phyloP scores from a whole-genome alignment of 768 basidiomycete species.

The Amyloporia xantha region DNA sequence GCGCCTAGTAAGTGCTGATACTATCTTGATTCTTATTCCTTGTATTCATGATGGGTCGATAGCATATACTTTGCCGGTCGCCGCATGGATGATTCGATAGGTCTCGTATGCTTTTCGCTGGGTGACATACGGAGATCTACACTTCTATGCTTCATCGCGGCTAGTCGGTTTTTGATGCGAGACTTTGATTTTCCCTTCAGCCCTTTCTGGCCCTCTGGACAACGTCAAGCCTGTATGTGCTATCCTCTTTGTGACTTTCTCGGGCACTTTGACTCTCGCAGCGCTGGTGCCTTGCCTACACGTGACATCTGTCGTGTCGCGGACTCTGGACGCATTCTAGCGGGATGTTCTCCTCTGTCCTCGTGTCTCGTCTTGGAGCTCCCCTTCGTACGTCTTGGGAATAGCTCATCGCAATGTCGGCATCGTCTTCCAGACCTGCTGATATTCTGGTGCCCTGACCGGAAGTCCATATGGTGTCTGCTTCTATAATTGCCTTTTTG shows the following conservation, averaged over 20 bases:
- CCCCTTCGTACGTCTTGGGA: neutral
- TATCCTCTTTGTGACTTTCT: neutral
- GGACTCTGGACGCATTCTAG: neutral
- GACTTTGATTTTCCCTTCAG: too few relatives aligned
- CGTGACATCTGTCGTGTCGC: neutral
- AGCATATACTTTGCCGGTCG: too few relatives aligned
- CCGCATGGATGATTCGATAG: too few relatives aligned
- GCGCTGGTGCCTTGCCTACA: neutral
- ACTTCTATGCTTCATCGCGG: too few relatives aligned
- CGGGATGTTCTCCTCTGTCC: neutral
- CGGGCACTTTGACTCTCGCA: neutral
- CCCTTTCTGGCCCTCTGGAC: neutral
- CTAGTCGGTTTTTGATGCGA: too few relatives aligned
- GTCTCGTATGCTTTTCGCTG: too few relatives aligned
- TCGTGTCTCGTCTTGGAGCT: neutral
- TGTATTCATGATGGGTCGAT: too few relatives aligned
- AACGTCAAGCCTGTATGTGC: neutral
- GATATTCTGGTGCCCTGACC: neutral
- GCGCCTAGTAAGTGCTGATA: too few relatives aligned
- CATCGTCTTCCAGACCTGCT: neutral
- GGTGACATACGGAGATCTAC: too few relatives aligned
- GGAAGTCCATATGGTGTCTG: neutral
- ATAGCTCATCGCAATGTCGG: neutral
- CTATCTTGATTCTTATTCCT: too few relatives aligned
- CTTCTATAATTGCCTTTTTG: slow-evolving; percentile 5